Evolutionary conservation across 106 monocot genomes (phyloP).

Genomic region (Apostasia ramifera): DNA sequence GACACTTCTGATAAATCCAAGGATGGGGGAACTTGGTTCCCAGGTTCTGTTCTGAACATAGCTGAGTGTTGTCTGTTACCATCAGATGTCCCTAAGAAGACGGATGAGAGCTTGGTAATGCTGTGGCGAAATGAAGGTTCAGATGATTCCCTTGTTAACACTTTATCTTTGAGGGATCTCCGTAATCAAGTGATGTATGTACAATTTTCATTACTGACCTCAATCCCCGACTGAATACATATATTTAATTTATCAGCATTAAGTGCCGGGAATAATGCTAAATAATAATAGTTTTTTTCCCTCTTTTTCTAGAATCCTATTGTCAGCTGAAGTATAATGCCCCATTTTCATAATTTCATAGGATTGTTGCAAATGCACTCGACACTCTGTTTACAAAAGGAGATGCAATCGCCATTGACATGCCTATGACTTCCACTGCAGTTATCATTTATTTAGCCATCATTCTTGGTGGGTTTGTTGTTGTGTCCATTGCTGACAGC

Average conservation of each 20-base stretch:
- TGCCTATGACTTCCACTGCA: slow-evolving; percentile 93
- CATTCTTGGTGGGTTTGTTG: slow-evolving; percentile 77
- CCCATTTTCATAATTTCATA: slow-evolving; percentile 12
- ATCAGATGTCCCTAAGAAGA: slow-evolving; percentile 30
- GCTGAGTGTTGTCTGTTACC: slow-evolving; percentile 85
- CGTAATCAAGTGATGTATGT: slow-evolving; percentile 86
- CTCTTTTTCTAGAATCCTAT: not conserved
- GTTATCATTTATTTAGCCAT: slow-evolving; percentile 90
- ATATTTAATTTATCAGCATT: not conserved
- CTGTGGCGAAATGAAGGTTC: slow-evolving; percentile 80
- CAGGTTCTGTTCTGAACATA: slow-evolving; percentile 68
- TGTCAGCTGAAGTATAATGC: not conserved
- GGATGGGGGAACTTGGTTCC: slow-evolving; percentile 65
- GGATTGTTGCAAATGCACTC: slow-evolving; percentile 78
- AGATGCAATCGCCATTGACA: slow-evolving; percentile 91
- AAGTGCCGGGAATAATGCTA: not conserved
- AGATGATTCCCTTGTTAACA: slow-evolving; percentile 57
- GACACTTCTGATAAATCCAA: slow-evolving; percentile 56
- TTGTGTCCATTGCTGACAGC: slow-evolving; percentile 97
- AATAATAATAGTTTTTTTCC: not conserved
- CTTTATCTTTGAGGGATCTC: slow-evolving; percentile 60
- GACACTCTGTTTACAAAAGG: slow-evolving; percentile 71
- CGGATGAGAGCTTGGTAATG: slow-evolving; percentile 68
- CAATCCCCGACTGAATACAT: not conserved
- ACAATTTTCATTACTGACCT: slow-evolving; percentile 1